These are phyloP conservation scores for Thraustochytrium sp. DNA, from an alignment of 352 stramenopile genomes.

Conservation along the genomic window DNA sequence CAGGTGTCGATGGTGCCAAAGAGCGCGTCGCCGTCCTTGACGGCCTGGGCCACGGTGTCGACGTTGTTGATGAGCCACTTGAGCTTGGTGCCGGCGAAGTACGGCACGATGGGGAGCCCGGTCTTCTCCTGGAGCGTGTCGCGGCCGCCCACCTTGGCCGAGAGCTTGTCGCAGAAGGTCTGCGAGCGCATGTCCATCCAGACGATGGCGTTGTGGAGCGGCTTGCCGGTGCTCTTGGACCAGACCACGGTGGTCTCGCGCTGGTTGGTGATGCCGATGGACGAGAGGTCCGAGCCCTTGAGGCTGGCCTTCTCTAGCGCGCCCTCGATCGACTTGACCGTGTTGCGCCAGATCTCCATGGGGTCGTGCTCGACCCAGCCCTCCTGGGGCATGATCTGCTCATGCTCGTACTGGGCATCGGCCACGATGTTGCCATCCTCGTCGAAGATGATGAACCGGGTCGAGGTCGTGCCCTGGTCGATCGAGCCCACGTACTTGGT, in stretches of 20 bases:
- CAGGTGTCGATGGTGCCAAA: constrained; percentile 98
- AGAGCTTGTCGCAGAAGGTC: constrained; percentile 68
- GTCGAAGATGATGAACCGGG: constrained; percentile 92
- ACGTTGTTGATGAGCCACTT: constrained; percentile 95
- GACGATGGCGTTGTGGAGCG: constrained; percentile 96
- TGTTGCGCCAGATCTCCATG: constrained; percentile 85
- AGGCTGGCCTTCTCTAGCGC: constrained; percentile 67
- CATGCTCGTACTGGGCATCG: constrained; percentile 88
- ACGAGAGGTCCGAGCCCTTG: constrained; percentile 63
- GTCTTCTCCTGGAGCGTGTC: constrained; percentile 70
- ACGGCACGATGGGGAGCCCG: constrained; percentile 89
- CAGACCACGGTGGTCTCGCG: constrained; percentile 95
- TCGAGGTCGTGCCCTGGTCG: constrained; percentile 57
- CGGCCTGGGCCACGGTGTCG: constrained; percentile 69
- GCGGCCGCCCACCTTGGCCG: constrained; percentile 44
- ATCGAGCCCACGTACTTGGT: constrained; percentile 46
- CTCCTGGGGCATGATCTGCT: constrained; percentile 88
- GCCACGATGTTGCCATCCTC: constrained; percentile 74
- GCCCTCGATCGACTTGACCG: constrained; percentile 63
- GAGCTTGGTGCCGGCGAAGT: constrained; percentile 97
- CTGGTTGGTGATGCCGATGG: constrained; percentile 98
- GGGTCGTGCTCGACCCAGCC: constrained; percentile 97
- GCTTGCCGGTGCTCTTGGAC: constrained; percentile 87
- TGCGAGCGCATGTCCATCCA: constrained; percentile 94
- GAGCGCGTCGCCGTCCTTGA: constrained; percentile 71